Conservation (phyloP, 75 land plant species). For the Pseudotsuga menziesii region DNA sequence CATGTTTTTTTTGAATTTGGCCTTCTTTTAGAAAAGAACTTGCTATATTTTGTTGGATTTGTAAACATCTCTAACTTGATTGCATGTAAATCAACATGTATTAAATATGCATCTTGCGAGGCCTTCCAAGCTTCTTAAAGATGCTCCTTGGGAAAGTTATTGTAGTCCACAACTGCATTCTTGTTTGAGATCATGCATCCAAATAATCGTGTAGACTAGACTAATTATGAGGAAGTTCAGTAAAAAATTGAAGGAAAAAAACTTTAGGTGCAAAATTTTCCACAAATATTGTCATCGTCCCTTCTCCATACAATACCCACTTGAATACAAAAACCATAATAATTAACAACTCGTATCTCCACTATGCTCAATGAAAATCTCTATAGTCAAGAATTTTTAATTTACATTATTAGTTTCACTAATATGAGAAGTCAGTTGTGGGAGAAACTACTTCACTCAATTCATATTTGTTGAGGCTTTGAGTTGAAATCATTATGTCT, state of each 20-base stretch:
- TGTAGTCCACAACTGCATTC: conserved; percentile 54
- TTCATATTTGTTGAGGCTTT: conserved; percentile 39
- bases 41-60: too few relatives aligned
- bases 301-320: conserved; percentile 47
- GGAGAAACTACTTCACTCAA: conserved; percentile 54
- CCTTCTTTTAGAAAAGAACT: too few relatives aligned
- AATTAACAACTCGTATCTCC: neutral
- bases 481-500: conserved; percentile 80
- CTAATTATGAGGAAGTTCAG: conserved; percentile 33
- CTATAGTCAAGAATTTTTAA: neutral
- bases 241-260: conserved; percentile 55
- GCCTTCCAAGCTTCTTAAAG: too few relatives aligned
- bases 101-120: too few relatives aligned
- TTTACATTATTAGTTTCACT: conserved; percentile 49
- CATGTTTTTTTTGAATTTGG: too few relatives aligned
- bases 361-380: neutral
- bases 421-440: conserved; percentile 54
- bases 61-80: too few relatives aligned
- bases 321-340: neutral
- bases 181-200: conserved; percentile 72
- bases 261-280: conserved; percentile 71
- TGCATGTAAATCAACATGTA: too few relatives aligned
- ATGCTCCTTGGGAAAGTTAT: conserved; percentile 36
- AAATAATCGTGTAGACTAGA: conserved; percentile 38
- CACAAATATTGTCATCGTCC: conserved; percentile 59